phyloP scores from a whole-genome alignment of 257 asterid species.

The Plantago elongata region DNA sequence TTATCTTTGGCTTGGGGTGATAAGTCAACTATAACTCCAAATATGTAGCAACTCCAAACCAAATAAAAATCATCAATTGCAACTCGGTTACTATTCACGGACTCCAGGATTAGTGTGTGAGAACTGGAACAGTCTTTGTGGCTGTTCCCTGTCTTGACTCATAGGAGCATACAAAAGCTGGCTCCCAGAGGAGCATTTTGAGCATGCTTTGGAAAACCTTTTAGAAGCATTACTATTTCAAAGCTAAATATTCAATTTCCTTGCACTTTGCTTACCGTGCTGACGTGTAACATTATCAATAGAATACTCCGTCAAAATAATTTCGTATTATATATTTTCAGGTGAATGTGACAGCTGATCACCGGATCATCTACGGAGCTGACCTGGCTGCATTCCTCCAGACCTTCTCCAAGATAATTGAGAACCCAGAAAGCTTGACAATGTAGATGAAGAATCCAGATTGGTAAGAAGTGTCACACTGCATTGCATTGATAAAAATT shows the following conservation, averaged over 20 bases:
- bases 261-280: conserved; percentile 1
- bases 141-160: too few species aligned
- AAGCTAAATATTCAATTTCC: background rate
- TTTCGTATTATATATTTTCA: conserved; percentile 21
- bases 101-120: too few species aligned
- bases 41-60: too few species aligned
- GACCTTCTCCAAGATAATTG: conserved; percentile 64
- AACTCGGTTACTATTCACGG: too few species aligned
- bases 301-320: conserved; percentile 6
- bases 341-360: conserved; percentile 82
- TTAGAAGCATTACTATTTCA: too few species aligned
- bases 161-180: too few species aligned
- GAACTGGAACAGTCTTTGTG: too few species aligned
- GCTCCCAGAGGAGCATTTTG: too few species aligned
- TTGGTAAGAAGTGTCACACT: conserved; percentile 8
- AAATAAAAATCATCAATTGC: too few species aligned
- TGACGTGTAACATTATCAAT: background rate
- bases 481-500: conserved; percentile 14
- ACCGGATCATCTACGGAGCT: conserved; percentile 65
- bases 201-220: too few species aligned
- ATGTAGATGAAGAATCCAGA: conserved; percentile 38
- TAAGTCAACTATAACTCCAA: too few species aligned
- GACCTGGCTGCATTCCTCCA: conserved; percentile 73
- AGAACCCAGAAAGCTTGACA: conserved; percentile 75
- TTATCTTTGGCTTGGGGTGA: too few species aligned